phyloP scores from a whole-genome alignment of 345 rosid genomes.

The Eutrema japonicum region DNA sequence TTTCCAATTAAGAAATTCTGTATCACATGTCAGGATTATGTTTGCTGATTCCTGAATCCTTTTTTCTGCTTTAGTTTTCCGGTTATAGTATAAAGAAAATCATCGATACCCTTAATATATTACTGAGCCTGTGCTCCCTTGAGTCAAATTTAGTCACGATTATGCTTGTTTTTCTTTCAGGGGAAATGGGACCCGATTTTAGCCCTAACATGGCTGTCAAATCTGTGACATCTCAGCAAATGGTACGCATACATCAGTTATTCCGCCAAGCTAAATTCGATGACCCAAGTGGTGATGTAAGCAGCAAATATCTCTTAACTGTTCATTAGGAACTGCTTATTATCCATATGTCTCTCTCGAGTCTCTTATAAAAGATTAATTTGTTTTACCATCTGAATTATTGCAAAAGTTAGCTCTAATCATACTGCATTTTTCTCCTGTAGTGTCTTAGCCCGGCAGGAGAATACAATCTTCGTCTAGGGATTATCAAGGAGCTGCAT shows the following conservation, averaged over 20 bases:
- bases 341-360: constrained; percentile 31
- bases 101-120: constrained; percentile 13
- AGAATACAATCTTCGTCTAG: constrained; percentile 97
- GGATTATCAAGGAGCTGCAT: constrained; percentile 96
- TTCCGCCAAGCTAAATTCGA: constrained; percentile 99
- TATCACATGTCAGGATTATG: constrained; percentile 4
- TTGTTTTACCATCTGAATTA: constrained; percentile 17
- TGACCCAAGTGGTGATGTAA: constrained; percentile 95
- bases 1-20: background rate
- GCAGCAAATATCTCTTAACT: constrained; percentile 41
- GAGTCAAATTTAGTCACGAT: constrained; percentile 28
- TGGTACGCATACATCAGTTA: constrained; percentile 95
- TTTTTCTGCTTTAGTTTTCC: constrained; percentile 19
- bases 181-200: constrained; percentile 96
- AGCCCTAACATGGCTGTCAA: constrained; percentile 80
- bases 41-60: background rate
- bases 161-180: constrained; percentile 47
- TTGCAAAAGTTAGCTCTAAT: constrained; percentile 15
- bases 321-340: constrained; percentile 19
- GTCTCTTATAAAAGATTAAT: constrained; percentile 4
- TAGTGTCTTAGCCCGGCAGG: constrained; percentile 99
- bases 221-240: constrained; percentile 82
- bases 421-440: constrained; percentile 11
- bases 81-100: constrained; percentile 1
- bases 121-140: constrained; percentile 22